Base-by-base conservation (phyloP, 2,329 filamentous ascomycete genomes). In the Monilinia laxa region DNA sequence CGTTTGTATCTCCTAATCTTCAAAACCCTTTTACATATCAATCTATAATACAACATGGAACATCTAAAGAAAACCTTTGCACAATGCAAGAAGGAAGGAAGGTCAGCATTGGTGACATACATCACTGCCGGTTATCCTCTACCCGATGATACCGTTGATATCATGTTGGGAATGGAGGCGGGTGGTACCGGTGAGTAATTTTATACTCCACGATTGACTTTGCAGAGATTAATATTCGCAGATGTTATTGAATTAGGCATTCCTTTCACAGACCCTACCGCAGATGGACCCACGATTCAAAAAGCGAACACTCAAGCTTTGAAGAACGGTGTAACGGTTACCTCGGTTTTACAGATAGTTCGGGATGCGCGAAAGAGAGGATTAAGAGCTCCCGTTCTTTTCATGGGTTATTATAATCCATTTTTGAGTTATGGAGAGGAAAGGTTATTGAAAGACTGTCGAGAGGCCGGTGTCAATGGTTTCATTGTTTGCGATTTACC, bases 361-460 rank as follows among this genome's bases (percentile, higher is more conserved):
- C 89, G 90, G 73, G 86, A 90, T 70, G 92, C 94, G 57, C 85
- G 95, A 74, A 84, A 85, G 73, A 85, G 84, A 69, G 95, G 95
- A 53, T 82, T 98, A 65, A 89, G 85, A 74, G 87, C 90, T 0
- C 95, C 95, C 0, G 86, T 99, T 53, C 81, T 99, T 76, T 85
- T 99, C 71, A 99, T 99, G 95, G 95, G 95, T 75, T 99, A 99
- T 85, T 99, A 97, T 81, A 99, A 99, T 82, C 95, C 95, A 1
- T 84, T 98, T 69, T 83, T 98, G 69, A 92, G 90, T 75, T 99
- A 98, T 77, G 95, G 95, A 64, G 95, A 99, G 81, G 93, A 97
- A 80, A 86, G 85, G 68, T 87, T 98, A 79, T 82, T 99, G 65
- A 84, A 87, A 73, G 93, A 98, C 78, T 92, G 92, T 78, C 89